Conservation (phyloP, 768 basidiomycete species). For the Strobilomyces dryophilus region DNA sequence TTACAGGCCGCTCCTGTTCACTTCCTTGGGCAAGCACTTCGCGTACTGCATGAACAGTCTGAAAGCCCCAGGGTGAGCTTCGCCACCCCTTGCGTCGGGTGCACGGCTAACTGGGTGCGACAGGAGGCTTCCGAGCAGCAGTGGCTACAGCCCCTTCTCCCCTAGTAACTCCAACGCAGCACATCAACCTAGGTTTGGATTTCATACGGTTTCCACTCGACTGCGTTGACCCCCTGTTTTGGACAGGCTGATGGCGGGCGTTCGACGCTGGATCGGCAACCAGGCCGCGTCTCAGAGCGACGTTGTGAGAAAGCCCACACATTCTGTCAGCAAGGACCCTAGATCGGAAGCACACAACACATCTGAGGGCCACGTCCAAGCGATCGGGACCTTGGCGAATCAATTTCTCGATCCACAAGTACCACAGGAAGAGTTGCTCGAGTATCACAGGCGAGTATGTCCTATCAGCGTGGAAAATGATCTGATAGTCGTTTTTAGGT, state of each 20-base stretch:
- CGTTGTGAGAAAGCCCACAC: slow-evolving; percentile 37
- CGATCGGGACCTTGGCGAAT: slow-evolving; percentile 57
- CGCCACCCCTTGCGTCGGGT: neutral
- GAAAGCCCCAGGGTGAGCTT: slow-evolving; percentile 71
- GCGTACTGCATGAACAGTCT: slow-evolving; percentile 90
- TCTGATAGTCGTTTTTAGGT: slow-evolving; percentile 36
- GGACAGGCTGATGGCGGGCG: slow-evolving; percentile 69
- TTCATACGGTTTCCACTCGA: slow-evolving; percentile 19
- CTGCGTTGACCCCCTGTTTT: neutral
- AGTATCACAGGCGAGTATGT: slow-evolving; percentile 62
- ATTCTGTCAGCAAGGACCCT: slow-evolving; percentile 26
- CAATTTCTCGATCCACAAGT: slow-evolving; percentile 61
- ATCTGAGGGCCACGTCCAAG: slow-evolving; percentile 30
- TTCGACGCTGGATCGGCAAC: slow-evolving; percentile 72
- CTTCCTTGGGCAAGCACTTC: slow-evolving; percentile 83
- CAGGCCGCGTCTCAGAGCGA: slow-evolving; percentile 40
- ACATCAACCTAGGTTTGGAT: slow-evolving; percentile 37
- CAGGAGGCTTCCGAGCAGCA: slow-evolving; percentile 67
- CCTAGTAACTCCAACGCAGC: slow-evolving; percentile 43
- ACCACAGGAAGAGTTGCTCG: slow-evolving; percentile 57
- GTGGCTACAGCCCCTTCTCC: slow-evolving; percentile 74
- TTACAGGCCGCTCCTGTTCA: slow-evolving; percentile 81
- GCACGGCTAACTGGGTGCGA: neutral
- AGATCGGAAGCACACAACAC: slow-evolving; percentile 25
- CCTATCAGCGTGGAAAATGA: neutral